Evolutionary conservation across 2,329 filamentous ascomycete genomes (phyloP).

Genomic region (Didymella segeticola): DNA sequence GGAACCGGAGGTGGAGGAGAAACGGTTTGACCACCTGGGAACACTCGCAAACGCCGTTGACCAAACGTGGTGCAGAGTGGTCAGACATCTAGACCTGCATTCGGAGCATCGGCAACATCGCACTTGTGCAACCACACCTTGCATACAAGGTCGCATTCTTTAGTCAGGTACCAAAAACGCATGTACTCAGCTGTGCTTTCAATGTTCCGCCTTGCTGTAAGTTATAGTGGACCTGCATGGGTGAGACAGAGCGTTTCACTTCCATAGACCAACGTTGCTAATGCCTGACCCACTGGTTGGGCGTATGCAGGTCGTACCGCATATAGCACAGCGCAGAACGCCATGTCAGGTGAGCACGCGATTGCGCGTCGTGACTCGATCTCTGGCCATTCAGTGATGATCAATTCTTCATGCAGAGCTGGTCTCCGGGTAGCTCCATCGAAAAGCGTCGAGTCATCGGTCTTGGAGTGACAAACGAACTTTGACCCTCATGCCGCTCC

Average conservation of each 20-base stretch:
- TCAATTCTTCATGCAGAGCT: background rate
- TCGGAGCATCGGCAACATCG: slow-evolving; percentile 13
- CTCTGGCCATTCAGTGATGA: background rate
- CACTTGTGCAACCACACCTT: slow-evolving; percentile 38
- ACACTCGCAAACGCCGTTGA: slow-evolving; percentile 7
- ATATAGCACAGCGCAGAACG: slow-evolving; percentile 19
- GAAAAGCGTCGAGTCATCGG: background rate
- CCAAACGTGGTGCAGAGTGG: slow-evolving; percentile 10
- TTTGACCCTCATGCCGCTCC: background rate
- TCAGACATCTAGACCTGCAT: slow-evolving; percentile 20
- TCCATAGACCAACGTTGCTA: slow-evolving; percentile 11
- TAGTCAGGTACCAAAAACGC: slow-evolving; percentile 34
- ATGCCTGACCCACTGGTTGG: background rate
- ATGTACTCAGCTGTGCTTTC: slow-evolving; percentile 25
- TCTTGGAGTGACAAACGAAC: background rate
- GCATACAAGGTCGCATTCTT: slow-evolving; percentile 40
- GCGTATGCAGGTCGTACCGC: slow-evolving; percentile 10
- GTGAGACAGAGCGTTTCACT: slow-evolving; percentile 35
- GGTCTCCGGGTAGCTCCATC: background rate
- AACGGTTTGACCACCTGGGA: slow-evolving; percentile 1
- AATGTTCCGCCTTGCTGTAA: slow-evolving; percentile 28
- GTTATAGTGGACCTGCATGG: slow-evolving; percentile 21
- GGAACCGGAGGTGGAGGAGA: background rate
- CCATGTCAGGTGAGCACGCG: slow-evolving; percentile 33
- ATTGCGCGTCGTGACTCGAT: slow-evolving; percentile 12